phyloP scores from a whole-genome alignment of 164 flowering plant genomes.

The Stephania yunnanensis region DNA sequence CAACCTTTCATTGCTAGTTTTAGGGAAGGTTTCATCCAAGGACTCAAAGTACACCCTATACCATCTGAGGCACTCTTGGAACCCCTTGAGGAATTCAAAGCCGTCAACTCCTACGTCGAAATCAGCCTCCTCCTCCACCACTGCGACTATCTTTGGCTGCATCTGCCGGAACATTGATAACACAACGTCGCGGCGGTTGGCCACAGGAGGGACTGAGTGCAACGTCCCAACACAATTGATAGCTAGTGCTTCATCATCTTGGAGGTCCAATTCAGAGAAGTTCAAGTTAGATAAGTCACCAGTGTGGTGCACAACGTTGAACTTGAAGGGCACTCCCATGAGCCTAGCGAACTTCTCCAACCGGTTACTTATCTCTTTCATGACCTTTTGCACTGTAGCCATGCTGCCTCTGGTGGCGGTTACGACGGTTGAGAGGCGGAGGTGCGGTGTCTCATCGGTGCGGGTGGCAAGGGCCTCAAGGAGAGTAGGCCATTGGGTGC shows the following conservation, averaged over 20 bases:
- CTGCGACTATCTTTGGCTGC: constrained; percentile 65
- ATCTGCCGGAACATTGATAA: constrained; percentile 44
- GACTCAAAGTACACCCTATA: constrained; percentile 80
- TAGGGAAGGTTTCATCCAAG: constrained; percentile 66
- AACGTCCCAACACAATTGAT: constrained; percentile 69
- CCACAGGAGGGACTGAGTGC: constrained; percentile 33
- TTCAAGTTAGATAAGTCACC: constrained; percentile 64
- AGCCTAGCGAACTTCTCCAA: constrained; percentile 95
- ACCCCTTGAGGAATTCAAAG: constrained; percentile 50
- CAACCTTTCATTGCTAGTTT: constrained; percentile 76
- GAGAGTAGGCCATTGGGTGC: constrained; percentile 99
- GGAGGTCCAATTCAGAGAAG: constrained; percentile 41
- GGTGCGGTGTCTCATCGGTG: constrained; percentile 77
- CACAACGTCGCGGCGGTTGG: constrained; percentile 39
- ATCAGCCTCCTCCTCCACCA: constrained; percentile 92
- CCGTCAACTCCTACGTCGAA: constrained; percentile 57
- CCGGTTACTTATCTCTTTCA: constrained; percentile 72
- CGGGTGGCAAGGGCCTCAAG: constrained; percentile 91
- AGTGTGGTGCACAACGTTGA: constrained; percentile 48
- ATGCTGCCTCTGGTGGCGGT: constrained; percentile 18
- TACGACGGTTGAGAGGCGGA: constrained; percentile 68
- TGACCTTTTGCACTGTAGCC: constrained; percentile 46
- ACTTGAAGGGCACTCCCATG: constrained; percentile 95
- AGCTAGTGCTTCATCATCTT: constrained; percentile 72
- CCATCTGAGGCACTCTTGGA: constrained; percentile 66